Base-by-base conservation (phyloP, 225 moss, liverwort and hornwort species). In the Rhytidiadelphus loreus region DNA sequence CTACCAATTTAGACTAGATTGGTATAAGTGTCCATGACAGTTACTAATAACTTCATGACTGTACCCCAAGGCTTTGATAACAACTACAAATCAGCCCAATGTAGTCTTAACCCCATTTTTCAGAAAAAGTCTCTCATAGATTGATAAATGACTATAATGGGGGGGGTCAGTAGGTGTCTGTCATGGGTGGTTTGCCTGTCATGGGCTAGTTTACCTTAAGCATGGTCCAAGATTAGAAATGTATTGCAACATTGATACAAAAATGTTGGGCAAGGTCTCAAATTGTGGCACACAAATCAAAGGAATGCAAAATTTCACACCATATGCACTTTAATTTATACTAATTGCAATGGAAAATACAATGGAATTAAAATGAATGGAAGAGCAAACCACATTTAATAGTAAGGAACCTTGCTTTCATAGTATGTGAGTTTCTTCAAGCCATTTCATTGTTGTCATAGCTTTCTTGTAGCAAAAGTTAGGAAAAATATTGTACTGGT, bases 231-330 rank as follows among this genome's bases (percentile, higher is more conserved):
- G 7, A 22, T n/a, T 66, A n/a, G 12, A 66, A n/a, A 22, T 66
- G 4, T 3, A 19, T 3, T n/a, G 7, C 7, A 66, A 3, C 2
- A n/a, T 66, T n/a, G 4, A 66, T 0, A 21, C 7, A 21, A 21
- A 66, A 66, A 66, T 66, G 4, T 37, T 12, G 12, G 37, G 1
- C 1, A 66, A 12, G 37, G 66, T 37, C 37, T 66, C 66, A 37
- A 66, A 66, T 66, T 37, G 21, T 21, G 6, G 37, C 5, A 37
- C 66, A 37, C 37, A 66, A 37, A 37, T 3, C 3, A 20, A 1
- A 1, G 7, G 21, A 66, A 66, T 21, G 37, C 12, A 37, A 21
- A 37, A 37, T 37, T 66, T 37, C 4, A 21, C 12, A 12, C 0
- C 10, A 0, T 66, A 11, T 37, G 21, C 11, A 20, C 37, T 66